Evolutionary conservation across 208 protist genomes (phyloP).

Genomic region (Angomonas desouzai): DNA sequence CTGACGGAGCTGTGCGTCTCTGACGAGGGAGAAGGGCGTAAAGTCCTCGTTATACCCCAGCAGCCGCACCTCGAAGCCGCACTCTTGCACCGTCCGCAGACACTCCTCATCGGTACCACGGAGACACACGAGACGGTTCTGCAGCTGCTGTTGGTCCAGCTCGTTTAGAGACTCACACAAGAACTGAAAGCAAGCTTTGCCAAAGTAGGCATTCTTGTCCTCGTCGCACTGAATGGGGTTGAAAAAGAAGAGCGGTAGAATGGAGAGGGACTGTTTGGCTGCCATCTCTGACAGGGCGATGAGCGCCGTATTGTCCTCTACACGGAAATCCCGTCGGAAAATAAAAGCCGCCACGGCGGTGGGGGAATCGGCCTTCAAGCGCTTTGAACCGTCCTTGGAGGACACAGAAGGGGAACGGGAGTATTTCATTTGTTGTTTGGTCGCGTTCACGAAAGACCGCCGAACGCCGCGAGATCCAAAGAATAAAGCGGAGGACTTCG

Average conservation of each 20-base stretch:
- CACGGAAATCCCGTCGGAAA: conserved; percentile 64
- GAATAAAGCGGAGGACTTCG: conserved; percentile 15
- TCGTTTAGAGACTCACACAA: conserved; percentile 60
- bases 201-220: conserved; percentile 64
- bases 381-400: conserved; percentile 11
- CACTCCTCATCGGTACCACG: conserved; percentile 50
- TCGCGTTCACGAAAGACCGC: neutral
- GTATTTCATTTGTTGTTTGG: neutral
- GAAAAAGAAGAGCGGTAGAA: conserved; percentile 78
- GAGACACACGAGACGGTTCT: conserved; percentile 53
- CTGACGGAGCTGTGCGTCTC: conserved; percentile 38
- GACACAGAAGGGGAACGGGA: conserved; percentile 14
- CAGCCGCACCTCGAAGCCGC: conserved; percentile 39
- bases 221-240: conserved; percentile 63
- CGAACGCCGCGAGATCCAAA: conserved; percentile 14
- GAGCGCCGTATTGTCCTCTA: conserved; percentile 70
- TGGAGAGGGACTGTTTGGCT: conserved; percentile 14
- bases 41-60: conserved; percentile 74
- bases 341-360: conserved; percentile 56
- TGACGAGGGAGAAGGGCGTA: conserved; percentile 56
- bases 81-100: conserved; percentile 26
- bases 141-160: conserved; percentile 52
- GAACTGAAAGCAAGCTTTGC: conserved; percentile 61
- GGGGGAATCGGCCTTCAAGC: conserved; percentile 3
- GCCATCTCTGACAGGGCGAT: conserved; percentile 29